phyloP scores from a whole-genome alignment of 441 rosid species.

The Croton laevigatus region DNA sequence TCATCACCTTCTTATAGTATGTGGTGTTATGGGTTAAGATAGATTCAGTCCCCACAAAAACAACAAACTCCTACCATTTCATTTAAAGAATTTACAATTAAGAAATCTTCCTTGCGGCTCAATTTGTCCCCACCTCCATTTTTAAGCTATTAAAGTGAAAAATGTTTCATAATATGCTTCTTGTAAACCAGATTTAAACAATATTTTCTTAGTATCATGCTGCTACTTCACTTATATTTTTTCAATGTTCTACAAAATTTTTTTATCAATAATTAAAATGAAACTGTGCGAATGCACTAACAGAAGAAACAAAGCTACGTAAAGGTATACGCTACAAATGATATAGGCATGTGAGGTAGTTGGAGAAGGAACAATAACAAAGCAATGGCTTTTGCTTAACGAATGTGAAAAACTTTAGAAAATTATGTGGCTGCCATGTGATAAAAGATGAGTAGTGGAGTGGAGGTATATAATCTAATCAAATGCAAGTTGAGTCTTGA shows the following conservation, averaged over 20 bases:
- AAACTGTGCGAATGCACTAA: not conserved
- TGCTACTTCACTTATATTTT: too few relatives aligned
- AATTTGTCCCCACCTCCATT: slow-evolving; percentile 20
- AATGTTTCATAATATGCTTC: not conserved
- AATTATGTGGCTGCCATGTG: slow-evolving; percentile 5
- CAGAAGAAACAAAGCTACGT: not conserved
- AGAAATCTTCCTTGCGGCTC: slow-evolving; percentile 1
- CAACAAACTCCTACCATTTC: slow-evolving; percentile 11
- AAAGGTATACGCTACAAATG: slow-evolving; percentile 3
- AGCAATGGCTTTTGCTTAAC: slow-evolving; percentile 12
- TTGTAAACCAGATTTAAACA: too few relatives aligned
- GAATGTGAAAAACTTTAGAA: not conserved
- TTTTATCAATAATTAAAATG: too few relatives aligned
- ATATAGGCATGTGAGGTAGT: slow-evolving; percentile 12
- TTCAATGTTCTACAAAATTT: too few relatives aligned
- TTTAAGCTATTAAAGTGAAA: not conserved
- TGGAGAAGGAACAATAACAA: not conserved
- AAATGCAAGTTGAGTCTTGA: not conserved
- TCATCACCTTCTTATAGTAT: slow-evolving; percentile 10
- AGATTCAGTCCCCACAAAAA: slow-evolving; percentile 12
- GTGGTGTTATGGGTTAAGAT: not conserved
- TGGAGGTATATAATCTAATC: not conserved
- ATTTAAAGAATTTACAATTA: not conserved
- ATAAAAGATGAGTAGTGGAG: not conserved
- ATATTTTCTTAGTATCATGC: too few relatives aligned